Evolutionary conservation across 768 basidiomycete species (phyloP), one percentile per base, ranked within the genome.

Genomic region (Agrocybe chaxingu): DNA sequence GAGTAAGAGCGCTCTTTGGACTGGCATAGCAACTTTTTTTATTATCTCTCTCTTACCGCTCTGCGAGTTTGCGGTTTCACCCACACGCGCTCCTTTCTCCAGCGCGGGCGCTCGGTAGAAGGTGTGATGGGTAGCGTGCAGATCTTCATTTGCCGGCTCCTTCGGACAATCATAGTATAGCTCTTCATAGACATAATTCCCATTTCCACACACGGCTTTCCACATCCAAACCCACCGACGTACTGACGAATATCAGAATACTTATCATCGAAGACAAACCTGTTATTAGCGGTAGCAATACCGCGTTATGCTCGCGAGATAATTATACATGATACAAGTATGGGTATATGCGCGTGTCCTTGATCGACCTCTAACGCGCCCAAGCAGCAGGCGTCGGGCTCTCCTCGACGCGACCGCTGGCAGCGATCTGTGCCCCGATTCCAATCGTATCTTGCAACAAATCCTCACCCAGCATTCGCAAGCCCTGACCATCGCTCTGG

Each of bases 391-490:
- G 86, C 11, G 86, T 87, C 41, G 85, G 86, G 51, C 77, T 87
- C 62, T 87, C 84, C 53, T 82, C 81, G 0, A 81, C 67, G 24
- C 72, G 66, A n/a, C 77, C 77, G 16, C 59, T 71, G 45, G 67
- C 67, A 31, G 72, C 76, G 51, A 81, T 70, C 53, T 79, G 80
- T 4, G 70, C 67, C 9, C 82, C 80, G 52, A 83, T 79, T 5
- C 78, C 82, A 44, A 80, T 76, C 19, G 84, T 85, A 57, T 87
- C 82, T 51, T 85, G 74, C 47, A 86, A 61, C 48, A 86, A 58
- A 48, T 82, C 79, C 46, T 80, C 77, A 0, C 86, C 85, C n/a
- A 79, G 67, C 76, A 89, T 73, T 60, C 73, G 71, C 54, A 87
- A 55, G 44, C 73, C 63, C 11, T 64, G 65, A 12, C 54, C 66